Evolutionary conservation across 495 filamentous ascomycete genomes (phyloP), one percentile per base, ranked within the genome.

Genomic region (Clohesyomyces aquaticus): DNA sequence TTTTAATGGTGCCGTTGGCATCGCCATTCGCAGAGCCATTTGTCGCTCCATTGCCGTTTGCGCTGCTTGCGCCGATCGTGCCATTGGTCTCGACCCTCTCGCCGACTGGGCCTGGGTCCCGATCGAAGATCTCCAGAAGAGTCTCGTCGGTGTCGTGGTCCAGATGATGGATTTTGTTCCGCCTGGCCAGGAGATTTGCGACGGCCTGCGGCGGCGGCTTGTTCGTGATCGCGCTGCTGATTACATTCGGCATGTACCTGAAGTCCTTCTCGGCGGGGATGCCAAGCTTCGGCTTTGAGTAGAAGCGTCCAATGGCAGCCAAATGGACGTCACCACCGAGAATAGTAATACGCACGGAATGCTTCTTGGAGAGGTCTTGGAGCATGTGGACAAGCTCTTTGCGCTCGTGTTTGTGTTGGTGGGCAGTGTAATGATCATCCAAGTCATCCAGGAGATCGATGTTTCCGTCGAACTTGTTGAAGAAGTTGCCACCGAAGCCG

Each of bases 121-220:
- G 84, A 73, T 96, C 84, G 71, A 96, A 96, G 61, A 96, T 78
- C 23, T 87, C 82, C 77, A 96, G 85, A 14, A 96, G 80, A 0
- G 93, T 96, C 80, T 96, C 93, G 72, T 95, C 89, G 2, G 91
- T 95, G 25, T 91, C 80, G 46, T 80, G 69, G 73, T 94, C 88
- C n/a, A 96, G 79, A 71, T 93, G 91, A 71, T 97, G 93, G 60
- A 96, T 88, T 76, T 93, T 96, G 79, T 98, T 97, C 46, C 91
- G 78, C 47, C 85, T 78, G 2, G 91, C 89, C 16, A 98, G 79
- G 9, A 98, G 80, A 68, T 96, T 93, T 35, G 92, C 91, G n/a
- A 98, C 89, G 1, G 91, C 88, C 66, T 81, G 80, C 18, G 93
- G 91, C 0, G 93, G 93, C 8, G 93, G 93, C 77, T 96, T 94